Conservation (phyloP, 225 moss, liverwort and hornwort genomes). For the Marchantia polymorpha region DNA sequence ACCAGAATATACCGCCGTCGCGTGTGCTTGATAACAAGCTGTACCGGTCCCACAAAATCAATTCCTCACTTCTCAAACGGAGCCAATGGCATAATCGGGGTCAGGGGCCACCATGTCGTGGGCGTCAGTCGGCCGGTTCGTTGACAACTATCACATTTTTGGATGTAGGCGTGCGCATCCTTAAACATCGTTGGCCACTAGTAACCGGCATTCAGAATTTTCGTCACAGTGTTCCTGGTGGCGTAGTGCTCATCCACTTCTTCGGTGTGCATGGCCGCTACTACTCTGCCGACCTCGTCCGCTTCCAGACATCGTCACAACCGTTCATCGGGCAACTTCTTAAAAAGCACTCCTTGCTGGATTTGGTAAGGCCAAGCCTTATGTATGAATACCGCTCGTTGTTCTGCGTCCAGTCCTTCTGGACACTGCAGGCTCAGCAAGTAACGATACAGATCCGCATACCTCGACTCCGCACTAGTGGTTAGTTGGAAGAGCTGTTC, state of each 20-base stretch:
- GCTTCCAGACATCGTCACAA: neutral
- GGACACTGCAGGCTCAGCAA: neutral
- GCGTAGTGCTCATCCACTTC: neutral
- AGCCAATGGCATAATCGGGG: too few species aligned
- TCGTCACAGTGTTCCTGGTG: neutral
- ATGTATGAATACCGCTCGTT: neutral
- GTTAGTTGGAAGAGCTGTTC: too few species aligned
- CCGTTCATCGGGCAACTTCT: neutral
- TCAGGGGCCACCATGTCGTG: too few species aligned
- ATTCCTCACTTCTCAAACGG: too few species aligned
- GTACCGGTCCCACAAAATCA: neutral
- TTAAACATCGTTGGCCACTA: too few species aligned
- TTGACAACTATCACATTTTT: too few species aligned
- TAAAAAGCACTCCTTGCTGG: too few species aligned
- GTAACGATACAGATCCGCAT: too few species aligned
- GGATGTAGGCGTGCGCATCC: too few species aligned
- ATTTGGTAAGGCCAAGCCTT: neutral
- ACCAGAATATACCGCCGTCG: neutral
- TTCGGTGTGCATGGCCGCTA: neutral
- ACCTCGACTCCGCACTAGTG: too few species aligned
- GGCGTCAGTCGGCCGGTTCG: neutral
- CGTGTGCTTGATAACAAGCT: neutral
- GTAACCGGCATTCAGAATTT: neutral
- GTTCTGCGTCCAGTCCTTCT: neutral
- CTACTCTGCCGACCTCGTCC: neutral